phyloP scores from a whole-genome alignment of 176 grass and related monocot species.

The Miscanthus lutarioriparius region DNA sequence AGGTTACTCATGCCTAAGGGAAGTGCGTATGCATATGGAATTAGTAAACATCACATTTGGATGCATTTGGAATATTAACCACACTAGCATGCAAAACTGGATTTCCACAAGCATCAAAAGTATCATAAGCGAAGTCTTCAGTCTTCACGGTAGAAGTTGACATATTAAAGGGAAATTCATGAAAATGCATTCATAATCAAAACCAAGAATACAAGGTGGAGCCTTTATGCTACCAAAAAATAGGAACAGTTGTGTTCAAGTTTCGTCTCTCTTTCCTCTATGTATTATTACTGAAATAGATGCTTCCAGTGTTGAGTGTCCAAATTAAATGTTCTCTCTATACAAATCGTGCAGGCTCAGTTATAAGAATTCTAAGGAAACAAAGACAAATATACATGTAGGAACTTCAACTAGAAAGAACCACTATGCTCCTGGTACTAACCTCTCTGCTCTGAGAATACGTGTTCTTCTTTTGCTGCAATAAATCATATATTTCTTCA shows the following conservation, averaged over 20 bases:
- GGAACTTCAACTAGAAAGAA: slow-evolving; percentile 8
- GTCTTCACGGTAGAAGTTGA: neutral
- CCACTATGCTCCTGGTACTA: neutral
- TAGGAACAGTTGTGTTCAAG: neutral
- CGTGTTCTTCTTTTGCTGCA: neutral
- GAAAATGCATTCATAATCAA: neutral
- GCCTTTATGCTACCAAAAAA: neutral
- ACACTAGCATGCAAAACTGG: neutral
- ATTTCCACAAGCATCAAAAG: neutral
- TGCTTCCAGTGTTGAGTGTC: neutral
- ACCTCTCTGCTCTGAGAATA: slow-evolving; percentile 15
- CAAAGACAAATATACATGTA: slow-evolving; percentile 9
- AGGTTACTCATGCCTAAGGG: neutral
- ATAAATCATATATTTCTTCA: neutral
- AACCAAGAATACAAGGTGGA: neutral
- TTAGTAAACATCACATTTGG: neutral
- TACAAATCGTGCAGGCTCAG: slow-evolving; percentile 1
- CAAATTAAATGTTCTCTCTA: slow-evolving; percentile 13
- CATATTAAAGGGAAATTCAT: neutral
- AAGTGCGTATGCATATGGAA: neutral
- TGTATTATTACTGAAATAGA: neutral
- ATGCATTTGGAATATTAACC: neutral
- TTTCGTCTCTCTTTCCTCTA: neutral
- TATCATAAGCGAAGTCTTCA: neutral
- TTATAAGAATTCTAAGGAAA: neutral